Percentiles rank a stretch among this genome's conserved stretches.
Evolutionary conservation across 1,284 basidiomycete genomes (phyloP).

Genomic region (Xerocomus minutiporus): DNA sequence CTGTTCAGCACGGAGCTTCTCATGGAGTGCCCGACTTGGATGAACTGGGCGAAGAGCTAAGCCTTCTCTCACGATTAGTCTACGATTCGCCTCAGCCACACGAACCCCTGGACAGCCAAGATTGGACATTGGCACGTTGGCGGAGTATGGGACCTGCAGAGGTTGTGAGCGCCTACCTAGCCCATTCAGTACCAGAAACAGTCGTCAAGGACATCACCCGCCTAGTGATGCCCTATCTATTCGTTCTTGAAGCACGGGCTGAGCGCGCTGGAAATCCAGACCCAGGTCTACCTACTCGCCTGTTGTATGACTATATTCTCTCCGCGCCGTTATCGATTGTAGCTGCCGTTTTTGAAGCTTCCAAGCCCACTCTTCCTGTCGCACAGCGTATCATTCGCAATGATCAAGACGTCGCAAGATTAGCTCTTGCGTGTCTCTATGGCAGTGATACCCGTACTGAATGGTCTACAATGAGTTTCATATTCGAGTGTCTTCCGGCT

Average conservation of each 20-base stretch:
- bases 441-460: constrained; percentile 66
- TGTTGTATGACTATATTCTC: constrained; percentile 77
- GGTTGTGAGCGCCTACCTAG: constrained; percentile 72
- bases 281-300: constrained; percentile 52
- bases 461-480: constrained; percentile 81
- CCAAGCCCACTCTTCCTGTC: constrained; percentile 77
- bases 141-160: constrained; percentile 56
- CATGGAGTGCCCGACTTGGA: constrained; percentile 77
- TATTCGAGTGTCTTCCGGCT: constrained; percentile 92
- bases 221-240: constrained; percentile 87
- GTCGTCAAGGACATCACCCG: constrained; percentile 68
- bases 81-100: constrained; percentile 66
- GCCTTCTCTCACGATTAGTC: constrained; percentile 76
- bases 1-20: constrained; percentile 83
- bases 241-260: constrained; percentile 79
- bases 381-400: constrained; percentile 71
- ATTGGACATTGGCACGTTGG: constrained; percentile 79
- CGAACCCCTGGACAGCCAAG: constrained; percentile 38
- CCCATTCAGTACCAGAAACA: constrained; percentile 59
- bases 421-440: constrained; percentile 88
- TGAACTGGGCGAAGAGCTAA: constrained; percentile 84
- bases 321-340: constrained; percentile 61
- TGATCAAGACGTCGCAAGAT: constrained; percentile 77
- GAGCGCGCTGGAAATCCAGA: constrained; percentile 76
- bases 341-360: constrained; percentile 79